Conservation (phyloP, 306 rosid genomes). For the Vachellia collinsii region DNA sequence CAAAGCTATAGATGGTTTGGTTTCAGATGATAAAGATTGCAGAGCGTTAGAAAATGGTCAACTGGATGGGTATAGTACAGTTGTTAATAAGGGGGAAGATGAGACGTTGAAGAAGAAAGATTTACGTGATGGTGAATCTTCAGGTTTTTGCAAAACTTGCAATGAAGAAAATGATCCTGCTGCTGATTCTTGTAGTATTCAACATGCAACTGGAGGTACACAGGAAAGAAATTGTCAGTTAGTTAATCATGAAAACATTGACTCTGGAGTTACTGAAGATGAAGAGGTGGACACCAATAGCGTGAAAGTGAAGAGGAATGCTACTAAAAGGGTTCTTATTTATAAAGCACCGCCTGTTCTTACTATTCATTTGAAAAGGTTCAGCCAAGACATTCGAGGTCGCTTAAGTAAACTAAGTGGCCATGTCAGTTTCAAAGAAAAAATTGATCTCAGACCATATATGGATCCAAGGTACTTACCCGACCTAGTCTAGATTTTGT, state of each 20-base stretch:
- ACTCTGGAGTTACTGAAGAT: conserved; percentile 43
- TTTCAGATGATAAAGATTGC: conserved; percentile 38
- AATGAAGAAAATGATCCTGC: conserved; percentile 52
- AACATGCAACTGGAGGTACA: conserved; percentile 30
- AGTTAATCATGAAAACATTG: conserved; percentile 34
- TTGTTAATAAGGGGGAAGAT: conserved; percentile 38
- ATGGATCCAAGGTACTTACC: conserved; percentile 77
- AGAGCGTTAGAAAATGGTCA: conserved; percentile 50
- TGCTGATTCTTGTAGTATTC: conserved; percentile 42
- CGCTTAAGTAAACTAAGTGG: conserved; percentile 93
- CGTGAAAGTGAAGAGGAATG: conserved; percentile 83
- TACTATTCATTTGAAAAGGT: conserved; percentile 91
- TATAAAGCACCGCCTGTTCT: conserved; percentile 78
- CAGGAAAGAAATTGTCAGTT: conserved; percentile 35
- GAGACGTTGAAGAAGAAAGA: conserved; percentile 39
- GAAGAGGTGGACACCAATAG: conserved; percentile 51
- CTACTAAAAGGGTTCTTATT: conserved; percentile 80
- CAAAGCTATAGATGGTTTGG: conserved; percentile 41
- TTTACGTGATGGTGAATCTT: conserved; percentile 44
- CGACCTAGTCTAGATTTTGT: conserved; percentile 27
- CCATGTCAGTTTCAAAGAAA: conserved; percentile 75
- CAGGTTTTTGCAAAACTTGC: conserved; percentile 43
- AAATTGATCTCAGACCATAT: conserved; percentile 79
- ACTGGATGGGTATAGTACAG: conserved; percentile 39
- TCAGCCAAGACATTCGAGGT: conserved; percentile 93